Percentiles rank a stretch among this genome's conserved stretches.
phyloP scores from a whole-genome alignment of 2,329 filamentous ascomycete species.

The Sporothrix brunneoviolacea region DNA sequence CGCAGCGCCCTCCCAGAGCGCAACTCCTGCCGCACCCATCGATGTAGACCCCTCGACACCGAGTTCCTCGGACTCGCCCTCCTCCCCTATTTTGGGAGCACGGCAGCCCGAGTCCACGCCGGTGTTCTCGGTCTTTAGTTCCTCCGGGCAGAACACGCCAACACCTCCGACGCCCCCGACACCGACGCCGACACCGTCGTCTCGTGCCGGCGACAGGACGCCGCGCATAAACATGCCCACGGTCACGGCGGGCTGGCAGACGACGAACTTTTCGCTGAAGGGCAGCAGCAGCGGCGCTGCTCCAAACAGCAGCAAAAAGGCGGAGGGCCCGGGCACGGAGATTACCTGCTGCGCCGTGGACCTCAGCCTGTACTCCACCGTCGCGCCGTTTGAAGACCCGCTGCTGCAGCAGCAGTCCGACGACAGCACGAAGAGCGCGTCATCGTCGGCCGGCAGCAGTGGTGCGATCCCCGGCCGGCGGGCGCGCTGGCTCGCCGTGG shows the following conservation, averaged over 20 bases:
- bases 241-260: conserved; percentile 63
- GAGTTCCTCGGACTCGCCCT: not conserved
- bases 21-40: not conserved
- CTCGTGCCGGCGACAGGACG: conserved; percentile 1
- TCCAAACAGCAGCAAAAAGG: not conserved
- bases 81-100: not conserved
- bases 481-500: conserved; percentile 71
- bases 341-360: conserved; percentile 70
- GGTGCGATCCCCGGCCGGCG: conserved; percentile 84
- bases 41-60: conserved; percentile 17
- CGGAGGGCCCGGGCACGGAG: conserved; percentile 34
- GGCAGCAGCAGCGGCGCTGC: conserved; percentile 37
- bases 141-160: conserved; percentile 1
- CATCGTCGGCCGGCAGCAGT: conserved; percentile 28
- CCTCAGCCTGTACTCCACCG: conserved; percentile 61
- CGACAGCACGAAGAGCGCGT: conserved; percentile 39
- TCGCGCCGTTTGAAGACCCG: conserved; percentile 73
- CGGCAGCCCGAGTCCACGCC: not conserved
- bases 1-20: not conserved
- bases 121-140: not conserved
- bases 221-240: conserved; percentile 2
- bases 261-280: conserved; percentile 55
- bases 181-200: not conserved
- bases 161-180: too few relatives aligned
- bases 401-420: conserved; percentile 43